Evolutionary conservation across 2,329 filamentous ascomycete species (phyloP).

Genomic region (Diaporthe citriasiana): DNA sequence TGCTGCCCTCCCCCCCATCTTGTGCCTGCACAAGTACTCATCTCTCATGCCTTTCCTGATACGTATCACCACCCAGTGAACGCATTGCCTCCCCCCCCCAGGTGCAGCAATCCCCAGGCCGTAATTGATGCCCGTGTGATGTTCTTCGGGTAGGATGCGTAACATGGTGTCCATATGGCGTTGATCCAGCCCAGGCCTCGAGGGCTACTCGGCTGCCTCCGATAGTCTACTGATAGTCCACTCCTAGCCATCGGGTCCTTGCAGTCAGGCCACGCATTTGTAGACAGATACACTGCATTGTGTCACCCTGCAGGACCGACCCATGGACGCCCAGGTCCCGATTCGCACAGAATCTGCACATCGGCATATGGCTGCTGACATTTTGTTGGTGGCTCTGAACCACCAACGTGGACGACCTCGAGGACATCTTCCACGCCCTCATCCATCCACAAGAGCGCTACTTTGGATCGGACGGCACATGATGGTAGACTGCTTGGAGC

Average conservation of each 20-base stretch:
- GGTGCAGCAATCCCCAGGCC: not conserved
- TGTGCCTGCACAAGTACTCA: not conserved
- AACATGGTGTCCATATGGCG: constrained; percentile 3
- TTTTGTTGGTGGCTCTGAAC: not conserved
- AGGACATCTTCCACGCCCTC: not conserved
- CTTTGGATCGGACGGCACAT: not conserved
- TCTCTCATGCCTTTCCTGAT: constrained; percentile 27
- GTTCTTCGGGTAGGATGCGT: not conserved
- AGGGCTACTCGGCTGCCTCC: constrained; percentile 17
- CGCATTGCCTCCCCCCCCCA: not conserved
- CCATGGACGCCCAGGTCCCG: not conserved
- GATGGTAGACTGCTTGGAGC: not conserved
- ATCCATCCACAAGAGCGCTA: not conserved
- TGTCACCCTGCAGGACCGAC: not conserved
- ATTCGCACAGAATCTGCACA: constrained; percentile 3
- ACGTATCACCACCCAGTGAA: not conserved
- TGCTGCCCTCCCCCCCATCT: not conserved
- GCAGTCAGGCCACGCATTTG: not conserved
- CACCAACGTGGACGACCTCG: not conserved
- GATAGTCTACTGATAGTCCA: not conserved
- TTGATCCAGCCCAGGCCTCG: not conserved
- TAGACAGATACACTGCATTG: not conserved
- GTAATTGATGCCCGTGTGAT: not conserved
- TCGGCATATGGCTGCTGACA: not conserved
- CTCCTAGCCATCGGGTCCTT: not conserved